These are phyloP conservation scores for Polygonum aviculare DNA, from an alignment of 148 eudicot genomes.

Conservation along the genomic window DNA sequence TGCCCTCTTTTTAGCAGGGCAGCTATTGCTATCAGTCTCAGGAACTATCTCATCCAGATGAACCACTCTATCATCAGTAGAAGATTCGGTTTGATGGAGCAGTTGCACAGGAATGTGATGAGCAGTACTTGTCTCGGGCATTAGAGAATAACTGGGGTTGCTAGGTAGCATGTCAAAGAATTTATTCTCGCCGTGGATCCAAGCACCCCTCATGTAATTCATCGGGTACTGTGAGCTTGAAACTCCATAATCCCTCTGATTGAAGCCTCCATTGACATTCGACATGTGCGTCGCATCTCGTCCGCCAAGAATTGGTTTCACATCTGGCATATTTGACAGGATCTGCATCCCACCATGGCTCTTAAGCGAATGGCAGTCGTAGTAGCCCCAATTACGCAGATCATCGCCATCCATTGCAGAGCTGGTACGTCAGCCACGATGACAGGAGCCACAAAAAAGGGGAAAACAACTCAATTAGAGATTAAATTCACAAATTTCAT, in stretches of 20 bases:
- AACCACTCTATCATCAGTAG: slow-evolving; percentile 32
- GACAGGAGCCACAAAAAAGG: neutral
- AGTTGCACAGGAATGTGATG: slow-evolving; percentile 30
- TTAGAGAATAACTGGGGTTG: slow-evolving; percentile 20
- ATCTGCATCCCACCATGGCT: slow-evolving; percentile 24
- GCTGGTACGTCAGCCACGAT: slow-evolving; percentile 1
- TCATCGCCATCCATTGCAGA: slow-evolving; percentile 34
- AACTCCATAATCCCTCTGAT: slow-evolving; percentile 26
- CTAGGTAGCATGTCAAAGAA: slow-evolving; percentile 25
- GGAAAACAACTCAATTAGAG: slow-evolving; percentile 11
- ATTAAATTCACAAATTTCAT: slow-evolving; percentile 11
- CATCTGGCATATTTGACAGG: slow-evolving; percentile 24
- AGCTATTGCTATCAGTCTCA: slow-evolving; percentile 15
- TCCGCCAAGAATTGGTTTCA: slow-evolving; percentile 25
- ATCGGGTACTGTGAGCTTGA: slow-evolving; percentile 21
- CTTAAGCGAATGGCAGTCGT: slow-evolving; percentile 20
- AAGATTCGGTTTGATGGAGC: slow-evolving; percentile 32
- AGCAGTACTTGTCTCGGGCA: slow-evolving; percentile 23
- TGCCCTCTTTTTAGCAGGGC: slow-evolving; percentile 30
- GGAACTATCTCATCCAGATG: slow-evolving; percentile 19
- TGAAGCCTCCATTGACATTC: slow-evolving; percentile 23
- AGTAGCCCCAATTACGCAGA: slow-evolving; percentile 39
- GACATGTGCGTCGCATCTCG: slow-evolving; percentile 22
- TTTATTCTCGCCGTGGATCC: slow-evolving; percentile 25
- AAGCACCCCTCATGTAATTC: slow-evolving; percentile 29